These are phyloP conservation scores for Aureobasidium sp. DNA, from an alignment of 2,329 filamentous ascomycete species.

Conservation along the genomic window DNA sequence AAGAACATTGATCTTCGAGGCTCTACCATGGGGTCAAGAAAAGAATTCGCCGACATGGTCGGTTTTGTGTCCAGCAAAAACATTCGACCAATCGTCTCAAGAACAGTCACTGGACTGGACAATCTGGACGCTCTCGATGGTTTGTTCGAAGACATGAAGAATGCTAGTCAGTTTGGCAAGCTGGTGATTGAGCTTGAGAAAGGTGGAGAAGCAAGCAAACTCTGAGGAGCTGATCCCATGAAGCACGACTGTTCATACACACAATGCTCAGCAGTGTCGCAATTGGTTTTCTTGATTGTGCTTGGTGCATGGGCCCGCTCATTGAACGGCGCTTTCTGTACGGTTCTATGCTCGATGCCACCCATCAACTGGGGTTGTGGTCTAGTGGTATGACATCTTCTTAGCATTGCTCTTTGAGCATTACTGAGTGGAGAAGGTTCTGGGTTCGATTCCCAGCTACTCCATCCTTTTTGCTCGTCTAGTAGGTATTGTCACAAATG, in stretches of 20 bases:
- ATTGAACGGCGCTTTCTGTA: too few relatives aligned
- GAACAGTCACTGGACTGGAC: constrained; percentile 58
- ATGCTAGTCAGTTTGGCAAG: constrained; percentile 84
- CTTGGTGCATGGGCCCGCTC: too few relatives aligned
- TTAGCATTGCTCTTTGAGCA: constrained; percentile 10
- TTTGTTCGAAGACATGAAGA: constrained; percentile 83
- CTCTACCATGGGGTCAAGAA: constrained; percentile 82
- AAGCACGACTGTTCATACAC: too few relatives aligned
- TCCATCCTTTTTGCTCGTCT: neutral
- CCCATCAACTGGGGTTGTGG: constrained; percentile 8
- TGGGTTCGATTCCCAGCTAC: constrained; percentile 15
- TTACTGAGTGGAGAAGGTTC: constrained; percentile 14
- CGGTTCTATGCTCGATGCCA: too few relatives aligned
- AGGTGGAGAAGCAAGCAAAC: constrained; percentile 22
- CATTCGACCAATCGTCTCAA: constrained; percentile 71
- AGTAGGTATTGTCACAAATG: too few relatives aligned
- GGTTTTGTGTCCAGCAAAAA: constrained; percentile 67
- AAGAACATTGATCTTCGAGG: constrained; percentile 83
- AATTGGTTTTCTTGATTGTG: too few relatives aligned
- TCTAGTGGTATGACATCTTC: constrained; percentile 16
- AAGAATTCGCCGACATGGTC: constrained; percentile 88
- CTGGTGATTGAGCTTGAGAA: constrained; percentile 60
- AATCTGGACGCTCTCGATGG: constrained; percentile 72
- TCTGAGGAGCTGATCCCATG: constrained; percentile 17
- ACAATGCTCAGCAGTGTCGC: too few relatives aligned